phyloP scores from a whole-genome alignment of 2,329 filamentous ascomycete genomes.

The Fusarium odoratissimum region DNA sequence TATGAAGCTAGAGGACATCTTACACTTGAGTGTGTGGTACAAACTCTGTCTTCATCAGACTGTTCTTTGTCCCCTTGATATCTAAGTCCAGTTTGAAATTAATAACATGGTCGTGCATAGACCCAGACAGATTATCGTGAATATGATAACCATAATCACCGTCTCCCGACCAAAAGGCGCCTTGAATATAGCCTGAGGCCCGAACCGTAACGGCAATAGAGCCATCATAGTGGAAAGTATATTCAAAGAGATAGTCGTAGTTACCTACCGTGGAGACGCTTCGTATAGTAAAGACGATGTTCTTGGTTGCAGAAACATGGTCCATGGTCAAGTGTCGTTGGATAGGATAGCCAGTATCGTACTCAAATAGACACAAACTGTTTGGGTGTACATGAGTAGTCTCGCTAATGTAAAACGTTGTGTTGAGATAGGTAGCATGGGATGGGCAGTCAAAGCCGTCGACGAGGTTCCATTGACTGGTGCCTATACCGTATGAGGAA shows the following conservation, averaged over 20 bases:
- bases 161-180: constrained; percentile 58
- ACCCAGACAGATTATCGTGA: constrained; percentile 59
- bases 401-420: constrained; percentile 57
- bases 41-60: constrained; percentile 52
- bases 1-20: fast-evolving
- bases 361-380: constrained; percentile 68
- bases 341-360: constrained; percentile 60
- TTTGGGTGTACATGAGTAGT: constrained; percentile 58
- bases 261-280: constrained; percentile 64
- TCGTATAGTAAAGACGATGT: constrained; percentile 59
- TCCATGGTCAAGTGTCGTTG: constrained; percentile 58
- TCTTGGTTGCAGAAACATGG: constrained; percentile 60
- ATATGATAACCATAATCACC: constrained; percentile 63
- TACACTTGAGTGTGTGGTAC: constrained; percentile 35
- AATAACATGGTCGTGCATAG: constrained; percentile 67
- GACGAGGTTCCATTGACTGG: constrained; percentile 58
- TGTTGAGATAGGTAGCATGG: constrained; percentile 62
- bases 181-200: constrained; percentile 66
- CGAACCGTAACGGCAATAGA: constrained; percentile 63
- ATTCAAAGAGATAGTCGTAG: constrained; percentile 65
- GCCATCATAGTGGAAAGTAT: constrained; percentile 64
- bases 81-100: constrained; percentile 68
- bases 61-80: constrained; percentile 60
- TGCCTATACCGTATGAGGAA: constrained; percentile 60
- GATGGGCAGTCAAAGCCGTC: constrained; percentile 64